A percentile compares a stretch with the other conserved stretches of the same genome.
Conservation (phyloP, 768 basidiomycete genomes). For the Hericium erinaceus region DNA sequence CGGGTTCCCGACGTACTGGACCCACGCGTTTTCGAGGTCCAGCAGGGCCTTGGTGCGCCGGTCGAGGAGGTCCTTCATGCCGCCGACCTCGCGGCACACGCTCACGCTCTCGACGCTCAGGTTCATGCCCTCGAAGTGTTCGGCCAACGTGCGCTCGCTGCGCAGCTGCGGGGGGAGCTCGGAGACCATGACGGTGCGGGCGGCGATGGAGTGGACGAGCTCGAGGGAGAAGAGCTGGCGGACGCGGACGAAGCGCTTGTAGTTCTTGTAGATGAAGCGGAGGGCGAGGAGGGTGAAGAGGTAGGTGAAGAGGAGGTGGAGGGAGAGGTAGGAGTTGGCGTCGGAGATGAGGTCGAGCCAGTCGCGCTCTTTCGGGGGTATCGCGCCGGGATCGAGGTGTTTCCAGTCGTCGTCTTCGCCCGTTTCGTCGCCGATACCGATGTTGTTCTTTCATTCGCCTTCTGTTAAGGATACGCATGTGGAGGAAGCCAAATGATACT, state of each 20-base stretch:
- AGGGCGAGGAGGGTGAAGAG: conserved; percentile 84
- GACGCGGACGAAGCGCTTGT: conserved; percentile 77
- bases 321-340: conserved; percentile 79
- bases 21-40: conserved; percentile 79
- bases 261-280: conserved; percentile 83
- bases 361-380: conserved; percentile 24
- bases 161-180: conserved; percentile 78
- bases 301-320: conserved; percentile 91
- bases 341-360: conserved; percentile 89
- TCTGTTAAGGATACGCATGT: neutral
- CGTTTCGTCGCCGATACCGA: conserved; percentile 51
- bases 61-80: conserved; percentile 65
- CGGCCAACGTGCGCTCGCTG: conserved; percentile 77
- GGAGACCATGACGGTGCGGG: conserved; percentile 85
- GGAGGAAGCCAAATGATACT: conserved; percentile 16
- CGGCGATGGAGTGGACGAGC: conserved; percentile 89
- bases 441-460: conserved; percentile 45
- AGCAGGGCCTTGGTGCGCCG: conserved; percentile 73
- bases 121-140: conserved; percentile 88
- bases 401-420: conserved; percentile 22
- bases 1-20: conserved; percentile 89
- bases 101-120: conserved; percentile 88
- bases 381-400: conserved; percentile 4
- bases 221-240: conserved; percentile 93
- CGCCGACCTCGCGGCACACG: conserved; percentile 75